Conservation (phyloP, 2,329 filamentous ascomycete species). For the Claviceps pusilla region DNA sequence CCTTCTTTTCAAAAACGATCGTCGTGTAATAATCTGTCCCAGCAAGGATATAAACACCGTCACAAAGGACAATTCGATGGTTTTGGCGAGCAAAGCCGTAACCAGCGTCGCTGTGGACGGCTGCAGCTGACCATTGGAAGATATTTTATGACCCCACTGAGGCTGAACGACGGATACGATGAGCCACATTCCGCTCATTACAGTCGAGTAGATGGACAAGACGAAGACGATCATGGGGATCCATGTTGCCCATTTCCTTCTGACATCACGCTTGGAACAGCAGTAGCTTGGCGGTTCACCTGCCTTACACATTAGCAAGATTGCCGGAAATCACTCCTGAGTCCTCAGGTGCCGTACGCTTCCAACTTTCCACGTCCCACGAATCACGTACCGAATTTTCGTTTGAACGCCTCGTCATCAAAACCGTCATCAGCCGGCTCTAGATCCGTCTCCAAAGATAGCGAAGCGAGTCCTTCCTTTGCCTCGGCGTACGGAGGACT, state of each 20-base stretch:
- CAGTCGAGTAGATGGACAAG: slow-evolving; percentile 46
- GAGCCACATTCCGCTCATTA: slow-evolving; percentile 52
- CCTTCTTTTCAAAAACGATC: slow-evolving; percentile 45
- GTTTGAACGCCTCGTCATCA: slow-evolving; percentile 16
- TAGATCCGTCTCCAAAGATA: background rate
- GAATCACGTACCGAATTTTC: slow-evolving; percentile 16
- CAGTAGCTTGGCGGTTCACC: slow-evolving; percentile 19
- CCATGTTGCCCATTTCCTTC: slow-evolving; percentile 26
- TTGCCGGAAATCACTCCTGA: too few relatives aligned
- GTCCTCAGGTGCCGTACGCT: too few relatives aligned
- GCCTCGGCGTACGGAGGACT: background rate
- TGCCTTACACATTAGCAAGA: background rate
- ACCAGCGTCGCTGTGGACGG: slow-evolving; percentile 52
- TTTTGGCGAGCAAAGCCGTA: slow-evolving; percentile 57
- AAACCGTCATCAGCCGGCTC: background rate
- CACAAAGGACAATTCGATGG: slow-evolving; percentile 64
- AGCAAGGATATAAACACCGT: slow-evolving; percentile 62
- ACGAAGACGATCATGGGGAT: slow-evolving; percentile 31
- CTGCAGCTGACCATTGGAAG: slow-evolving; percentile 34
- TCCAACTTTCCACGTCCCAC: background rate
- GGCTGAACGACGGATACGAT: slow-evolving; percentile 46
- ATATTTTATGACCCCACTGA: slow-evolving; percentile 44
- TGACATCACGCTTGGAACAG: slow-evolving; percentile 18
- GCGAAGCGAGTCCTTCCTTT: background rate
- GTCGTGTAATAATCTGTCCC: slow-evolving; percentile 58